Evolutionary conservation across 768 basidiomycete species (phyloP).

Genomic region (Xerocomellus dryophilus): DNA sequence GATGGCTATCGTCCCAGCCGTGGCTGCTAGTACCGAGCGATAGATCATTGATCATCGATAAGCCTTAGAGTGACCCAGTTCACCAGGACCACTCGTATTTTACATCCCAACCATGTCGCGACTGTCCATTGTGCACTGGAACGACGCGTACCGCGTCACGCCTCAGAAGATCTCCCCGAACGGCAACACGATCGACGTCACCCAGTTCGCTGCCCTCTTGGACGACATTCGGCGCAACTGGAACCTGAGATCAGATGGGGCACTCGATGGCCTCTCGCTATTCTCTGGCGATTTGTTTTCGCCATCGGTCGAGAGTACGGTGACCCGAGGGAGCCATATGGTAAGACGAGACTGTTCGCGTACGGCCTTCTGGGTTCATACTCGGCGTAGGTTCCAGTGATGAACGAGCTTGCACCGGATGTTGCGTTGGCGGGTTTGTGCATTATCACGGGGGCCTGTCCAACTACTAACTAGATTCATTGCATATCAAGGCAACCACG

Average conservation of each 20-base stretch:
- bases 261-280: constrained; percentile 68
- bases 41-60: no score
- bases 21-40: no score
- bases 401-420: constrained; percentile 79
- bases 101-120: constrained; percentile 29
- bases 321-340: constrained; percentile 91
- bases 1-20: no score
- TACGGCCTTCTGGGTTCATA: neutral
- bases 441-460: neutral
- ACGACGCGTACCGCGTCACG: constrained; percentile 80
- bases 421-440: constrained; percentile 72
- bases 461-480: constrained; percentile 5
- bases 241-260: constrained; percentile 45
- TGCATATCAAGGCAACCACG: constrained; percentile 70
- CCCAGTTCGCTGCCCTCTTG: constrained; percentile 75
- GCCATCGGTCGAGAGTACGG: constrained; percentile 81
- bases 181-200: constrained; percentile 71
- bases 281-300: constrained; percentile 92
- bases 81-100: neutral
- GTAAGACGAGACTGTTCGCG: constrained; percentile 34
- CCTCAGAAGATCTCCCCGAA: constrained; percentile 63
- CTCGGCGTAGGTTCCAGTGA: constrained; percentile 67
- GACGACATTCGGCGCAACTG: constrained; percentile 60
- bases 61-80: neutral
- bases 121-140: constrained; percentile 63